Evolutionary conservation across 192 early-diverging fungal genomes (phyloP).

Genomic region (Blastocladiella britannica): DNA sequence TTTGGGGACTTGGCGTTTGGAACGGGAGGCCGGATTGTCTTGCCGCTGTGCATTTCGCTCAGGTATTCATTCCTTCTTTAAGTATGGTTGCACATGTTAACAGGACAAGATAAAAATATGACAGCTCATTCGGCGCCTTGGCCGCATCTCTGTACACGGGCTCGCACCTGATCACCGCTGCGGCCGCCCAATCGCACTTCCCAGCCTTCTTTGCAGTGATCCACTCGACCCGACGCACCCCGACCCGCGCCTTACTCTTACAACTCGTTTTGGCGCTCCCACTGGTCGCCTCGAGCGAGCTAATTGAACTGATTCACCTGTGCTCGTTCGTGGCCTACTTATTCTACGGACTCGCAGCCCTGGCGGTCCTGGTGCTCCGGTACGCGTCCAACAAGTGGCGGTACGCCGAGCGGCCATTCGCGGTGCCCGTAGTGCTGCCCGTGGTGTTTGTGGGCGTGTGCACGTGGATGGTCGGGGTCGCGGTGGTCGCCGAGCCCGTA

Average conservation of each 20-base stretch:
- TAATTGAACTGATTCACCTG: neutral
- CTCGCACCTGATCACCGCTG: neutral
- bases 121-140: neutral
- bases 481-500: neutral
- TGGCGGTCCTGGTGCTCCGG: neutral
- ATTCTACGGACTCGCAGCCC: neutral
- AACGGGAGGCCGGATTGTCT: neutral
- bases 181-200: neutral
- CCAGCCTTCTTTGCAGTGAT: neutral
- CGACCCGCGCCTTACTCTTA: neutral
- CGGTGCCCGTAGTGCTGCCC: neutral
- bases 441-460: neutral
- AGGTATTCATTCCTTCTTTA: neutral
- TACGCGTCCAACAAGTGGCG: neutral
- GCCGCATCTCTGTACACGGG: neutral
- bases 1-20: neutral
- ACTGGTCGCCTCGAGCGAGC: neutral
- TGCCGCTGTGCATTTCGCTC: neutral
- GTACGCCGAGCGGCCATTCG: neutral
- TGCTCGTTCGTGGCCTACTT: neutral
- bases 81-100: no score
- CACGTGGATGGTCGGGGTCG: neutral
- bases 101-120: no score
- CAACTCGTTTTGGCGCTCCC: neutral
- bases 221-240: no score